Evolutionary conservation across 768 basidiomycete species (phyloP).

Genomic region (Lactifluus piperatus): DNA sequence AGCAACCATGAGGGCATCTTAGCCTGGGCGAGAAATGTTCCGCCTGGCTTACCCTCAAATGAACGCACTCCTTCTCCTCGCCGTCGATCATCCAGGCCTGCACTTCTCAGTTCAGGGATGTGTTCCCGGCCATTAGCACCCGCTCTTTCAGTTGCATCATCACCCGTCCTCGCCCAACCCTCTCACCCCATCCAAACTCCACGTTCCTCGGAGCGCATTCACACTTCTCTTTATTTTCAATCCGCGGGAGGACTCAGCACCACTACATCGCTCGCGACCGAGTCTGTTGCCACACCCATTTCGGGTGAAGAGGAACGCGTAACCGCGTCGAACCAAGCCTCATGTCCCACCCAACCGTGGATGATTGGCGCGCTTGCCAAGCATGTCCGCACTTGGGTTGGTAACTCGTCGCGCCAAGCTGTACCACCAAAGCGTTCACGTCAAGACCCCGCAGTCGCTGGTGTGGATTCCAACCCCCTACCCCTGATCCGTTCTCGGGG

Average conservation of each 20-base stretch:
- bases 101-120: slow-evolving; percentile 13
- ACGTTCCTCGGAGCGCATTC: slow-evolving; percentile 13
- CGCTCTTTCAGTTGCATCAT: slow-evolving; percentile 16
- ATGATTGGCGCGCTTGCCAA: slow-evolving; percentile 17
- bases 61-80: slow-evolving; percentile 16
- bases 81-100: background rate
- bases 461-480: slow-evolving; percentile 9
- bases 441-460: slow-evolving; percentile 10
- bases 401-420: slow-evolving; percentile 1
- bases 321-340: background rate
- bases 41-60: slow-evolving; percentile 22
- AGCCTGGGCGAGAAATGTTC: slow-evolving; percentile 31
- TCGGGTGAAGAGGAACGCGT: slow-evolving; percentile 14
- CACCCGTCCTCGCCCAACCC: slow-evolving; percentile 14
- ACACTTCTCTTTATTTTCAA: slow-evolving; percentile 9
- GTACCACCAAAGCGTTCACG: slow-evolving; percentile 8
- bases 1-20: slow-evolving; percentile 37
- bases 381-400: slow-evolving; percentile 22
- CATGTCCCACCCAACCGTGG: slow-evolving; percentile 3
- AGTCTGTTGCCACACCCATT: slow-evolving; percentile 28
- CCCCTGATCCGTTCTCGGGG: slow-evolving; percentile 13
- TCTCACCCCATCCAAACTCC: slow-evolving; percentile 19
- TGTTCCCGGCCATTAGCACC: slow-evolving; percentile 15
- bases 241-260: slow-evolving; percentile 12
- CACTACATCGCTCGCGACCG: slow-evolving; percentile 21